Evolutionary conservation across 2,329 filamentous ascomycete genomes (phyloP).

Genomic region (Sporothrix schenckii): DNA sequence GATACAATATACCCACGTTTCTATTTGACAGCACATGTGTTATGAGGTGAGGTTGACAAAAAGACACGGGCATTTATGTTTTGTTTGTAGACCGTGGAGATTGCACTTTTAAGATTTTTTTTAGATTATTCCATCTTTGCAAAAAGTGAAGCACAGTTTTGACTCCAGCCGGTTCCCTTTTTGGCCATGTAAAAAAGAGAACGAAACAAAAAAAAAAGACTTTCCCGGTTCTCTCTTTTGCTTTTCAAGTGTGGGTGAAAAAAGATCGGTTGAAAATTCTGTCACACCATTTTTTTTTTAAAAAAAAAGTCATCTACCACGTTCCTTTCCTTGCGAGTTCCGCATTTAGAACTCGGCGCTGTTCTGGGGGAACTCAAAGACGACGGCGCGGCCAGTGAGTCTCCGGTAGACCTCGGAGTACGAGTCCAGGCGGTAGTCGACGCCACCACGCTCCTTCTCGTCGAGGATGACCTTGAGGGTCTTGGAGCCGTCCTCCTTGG

Average conservation of each 20-base stretch:
- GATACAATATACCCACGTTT: constrained; percentile 20
- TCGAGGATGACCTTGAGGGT: constrained; percentile 98
- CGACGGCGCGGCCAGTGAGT: constrained; percentile 92
- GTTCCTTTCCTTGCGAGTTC: neutral
- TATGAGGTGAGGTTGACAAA: neutral
- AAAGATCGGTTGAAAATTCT: neutral
- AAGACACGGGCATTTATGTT: neutral
- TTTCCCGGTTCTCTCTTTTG: constrained; percentile 13
- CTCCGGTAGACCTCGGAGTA: constrained; percentile 99
- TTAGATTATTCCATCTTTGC: constrained; percentile 31
- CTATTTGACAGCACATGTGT: neutral
- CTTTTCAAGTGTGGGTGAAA: constrained; percentile 25
- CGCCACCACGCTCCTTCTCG: constrained; percentile 99
- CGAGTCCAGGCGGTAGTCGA: constrained; percentile 99
- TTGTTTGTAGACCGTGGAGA: constrained; percentile 16
- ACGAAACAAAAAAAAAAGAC: constrained; percentile 17
- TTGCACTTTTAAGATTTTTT: constrained; percentile 30
- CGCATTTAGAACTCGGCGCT: constrained; percentile 74
- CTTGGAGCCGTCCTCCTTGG: constrained; percentile 99
- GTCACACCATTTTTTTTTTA: constrained; percentile 30
- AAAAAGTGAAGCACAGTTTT: constrained; percentile 18
- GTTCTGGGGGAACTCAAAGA: constrained; percentile 97
- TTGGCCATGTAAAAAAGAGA: neutral
- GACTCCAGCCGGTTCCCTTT: constrained; percentile 6
- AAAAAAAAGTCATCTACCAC: neutral